These are phyloP conservation scores for Leccinum laetum DNA, from an alignment of 1,284 basidiomycete genomes.

Conservation along the genomic window DNA sequence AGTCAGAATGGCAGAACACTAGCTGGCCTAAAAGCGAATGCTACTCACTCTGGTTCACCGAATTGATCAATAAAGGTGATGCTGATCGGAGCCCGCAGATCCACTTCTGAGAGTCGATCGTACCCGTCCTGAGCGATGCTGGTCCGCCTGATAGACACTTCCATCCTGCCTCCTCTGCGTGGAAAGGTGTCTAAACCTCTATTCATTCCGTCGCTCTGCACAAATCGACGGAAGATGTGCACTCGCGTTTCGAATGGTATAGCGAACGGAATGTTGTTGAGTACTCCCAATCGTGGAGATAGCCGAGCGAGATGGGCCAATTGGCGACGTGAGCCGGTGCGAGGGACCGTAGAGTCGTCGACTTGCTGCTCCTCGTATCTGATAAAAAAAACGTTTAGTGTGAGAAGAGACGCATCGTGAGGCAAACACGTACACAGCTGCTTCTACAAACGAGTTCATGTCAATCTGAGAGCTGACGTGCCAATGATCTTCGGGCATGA, in stretches of 20 bases:
- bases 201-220: constrained; percentile 55
- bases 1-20: constrained; percentile 1
- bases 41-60: constrained; percentile 75
- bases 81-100: constrained; percentile 79
- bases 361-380: constrained; percentile 63
- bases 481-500: constrained; percentile 87
- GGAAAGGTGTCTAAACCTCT: constrained; percentile 17
- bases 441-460: constrained; percentile 86
- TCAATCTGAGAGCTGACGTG: constrained; percentile 79
- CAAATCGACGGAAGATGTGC: constrained; percentile 85
- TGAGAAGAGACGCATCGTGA: not conserved
- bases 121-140: constrained; percentile 90
- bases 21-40: not conserved
- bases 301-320: constrained; percentile 64
- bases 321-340: constrained; percentile 63
- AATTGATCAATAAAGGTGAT: constrained; percentile 94
- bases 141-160: constrained; percentile 71
- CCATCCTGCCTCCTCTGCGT: constrained; percentile 33
- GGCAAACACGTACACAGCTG: constrained; percentile 65
- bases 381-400: not conserved
- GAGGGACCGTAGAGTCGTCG: constrained; percentile 26
- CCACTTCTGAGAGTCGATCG: constrained; percentile 71
- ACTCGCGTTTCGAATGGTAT: constrained; percentile 94
- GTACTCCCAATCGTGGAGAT: constrained; percentile 85
- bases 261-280: constrained; percentile 97